Conservation (phyloP, 2,329 filamentous ascomycete genomes). For the Penicillium sp. region DNA sequence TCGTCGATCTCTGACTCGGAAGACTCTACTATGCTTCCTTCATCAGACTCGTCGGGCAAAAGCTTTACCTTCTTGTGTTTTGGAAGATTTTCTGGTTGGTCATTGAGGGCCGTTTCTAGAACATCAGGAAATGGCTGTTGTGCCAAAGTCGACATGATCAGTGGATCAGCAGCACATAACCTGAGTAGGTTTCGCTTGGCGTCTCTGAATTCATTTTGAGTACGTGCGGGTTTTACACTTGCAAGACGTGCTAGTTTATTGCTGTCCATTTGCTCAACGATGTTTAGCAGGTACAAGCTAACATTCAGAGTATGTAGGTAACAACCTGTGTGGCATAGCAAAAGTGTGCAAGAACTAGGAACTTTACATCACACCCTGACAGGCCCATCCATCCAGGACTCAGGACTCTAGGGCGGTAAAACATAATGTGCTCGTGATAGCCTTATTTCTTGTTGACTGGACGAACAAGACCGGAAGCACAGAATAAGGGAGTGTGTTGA, state of each 20-base stretch:
- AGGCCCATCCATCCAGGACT: not conserved
- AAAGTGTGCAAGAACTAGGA: not conserved
- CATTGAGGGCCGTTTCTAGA: not conserved
- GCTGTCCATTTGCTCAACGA: not conserved
- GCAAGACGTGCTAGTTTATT: not conserved
- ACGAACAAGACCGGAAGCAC: not conserved
- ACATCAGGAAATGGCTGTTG: fast-evolving
- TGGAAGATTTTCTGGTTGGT: no score
- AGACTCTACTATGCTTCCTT: not conserved
- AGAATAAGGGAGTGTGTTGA: not conserved
- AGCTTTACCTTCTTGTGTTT: not conserved
- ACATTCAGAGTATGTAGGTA: not conserved
- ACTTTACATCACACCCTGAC: not conserved
- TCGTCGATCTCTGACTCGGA: not conserved
- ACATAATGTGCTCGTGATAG: not conserved
- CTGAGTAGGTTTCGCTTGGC: not conserved
- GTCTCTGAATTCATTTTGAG: fast-evolving
- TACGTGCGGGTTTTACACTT: fast-evolving
- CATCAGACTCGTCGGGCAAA: not conserved
- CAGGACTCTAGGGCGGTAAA: fast-evolving
- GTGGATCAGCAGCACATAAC: not conserved
- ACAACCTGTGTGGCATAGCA: not conserved
- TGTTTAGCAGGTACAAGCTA: not conserved
- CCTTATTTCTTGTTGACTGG: not conserved
- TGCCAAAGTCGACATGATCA: fast-evolving